Evolutionary conservation across 306 rosid species (phyloP), one percentile per base, ranked within the genome.

Genomic region (Fragaria iinumae): DNA sequence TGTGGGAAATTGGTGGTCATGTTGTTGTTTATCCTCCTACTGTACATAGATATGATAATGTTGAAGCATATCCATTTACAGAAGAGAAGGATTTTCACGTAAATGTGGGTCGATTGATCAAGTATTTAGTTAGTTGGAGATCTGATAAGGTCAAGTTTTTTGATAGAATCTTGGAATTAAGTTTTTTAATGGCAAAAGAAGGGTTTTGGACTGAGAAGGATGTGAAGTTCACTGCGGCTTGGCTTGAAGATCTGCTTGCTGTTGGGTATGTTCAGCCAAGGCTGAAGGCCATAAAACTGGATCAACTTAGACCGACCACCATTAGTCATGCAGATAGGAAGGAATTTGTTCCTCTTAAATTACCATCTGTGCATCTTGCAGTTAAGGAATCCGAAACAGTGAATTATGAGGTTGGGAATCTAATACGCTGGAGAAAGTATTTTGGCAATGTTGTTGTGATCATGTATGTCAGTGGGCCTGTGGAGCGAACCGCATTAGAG

Each of bases 81-180:
- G 96, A 91, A 81, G 98, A 93, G 86, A 91, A 93, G 80, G 97
- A 93, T 87, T 93, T 93, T 82, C 96, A 93, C 34, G 93, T 93
- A 69, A 91, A 91, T 75, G 97, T 91, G 14, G 97, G 97, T 20
- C 90, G 93, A 48, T 80, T 91, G 56, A 80, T 86, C 41, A 89
- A 90, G 77, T 91, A 82, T 76, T 80, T 93, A 82, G 79, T 76
- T 71, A 76, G 75, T 53, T 93, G 98, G 97, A 88, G 86, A 81
- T 90, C 98, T 8, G 77, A 55, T 49, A 86, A 91, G 77, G 89
- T 80, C 49, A 78, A 83, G 63, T 76, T 93, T 72, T 91, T 93
- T 76, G 97, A 91, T 55, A 91, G 87, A 80, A 80, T 89, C 53
- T 80, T 89, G 87, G 97, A 89, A 69, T 85, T 91, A 73, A 91